Evolutionary conservation across 2,329 filamentous ascomycete genomes (phyloP).

Genomic region (Trichocomaceae sp.): DNA sequence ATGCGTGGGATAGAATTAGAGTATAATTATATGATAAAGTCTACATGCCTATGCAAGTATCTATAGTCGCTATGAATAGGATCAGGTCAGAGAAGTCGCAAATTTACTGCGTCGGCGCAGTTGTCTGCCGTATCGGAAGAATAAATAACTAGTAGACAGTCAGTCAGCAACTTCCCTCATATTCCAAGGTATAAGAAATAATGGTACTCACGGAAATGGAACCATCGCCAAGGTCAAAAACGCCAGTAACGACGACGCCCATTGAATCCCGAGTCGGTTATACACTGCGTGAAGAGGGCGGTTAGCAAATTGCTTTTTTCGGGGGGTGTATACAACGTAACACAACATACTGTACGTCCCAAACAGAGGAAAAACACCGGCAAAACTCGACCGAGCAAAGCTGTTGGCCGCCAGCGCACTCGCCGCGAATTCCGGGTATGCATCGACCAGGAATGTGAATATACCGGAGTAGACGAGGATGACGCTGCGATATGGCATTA

Average conservation of each 20-base stretch:
- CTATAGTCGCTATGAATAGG: not conserved
- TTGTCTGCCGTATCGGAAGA: slow-evolving; percentile 38
- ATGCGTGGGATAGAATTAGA: not conserved
- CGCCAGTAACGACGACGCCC: slow-evolving; percentile 40
- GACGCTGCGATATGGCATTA: slow-evolving; percentile 45
- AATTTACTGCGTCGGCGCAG: slow-evolving; percentile 39
- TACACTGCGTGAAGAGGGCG: slow-evolving; percentile 33
- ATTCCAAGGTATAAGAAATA: not conserved
- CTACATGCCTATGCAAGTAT: not conserved
- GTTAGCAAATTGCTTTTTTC: not conserved
- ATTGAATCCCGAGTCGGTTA: slow-evolving; percentile 40
- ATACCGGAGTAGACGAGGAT: slow-evolving; percentile 75
- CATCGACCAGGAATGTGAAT: slow-evolving; percentile 78
- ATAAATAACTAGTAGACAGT: slow-evolving; percentile 34
- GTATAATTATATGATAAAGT: not conserved
- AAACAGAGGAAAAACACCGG: slow-evolving; percentile 70
- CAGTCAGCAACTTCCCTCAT: not conserved
- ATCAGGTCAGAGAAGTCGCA: slow-evolving; percentile 25
- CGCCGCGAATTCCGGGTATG: slow-evolving; percentile 42
- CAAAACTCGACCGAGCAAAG: slow-evolving; percentile 71
- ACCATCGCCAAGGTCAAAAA: slow-evolving; percentile 40
- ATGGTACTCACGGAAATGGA: slow-evolving; percentile 37
- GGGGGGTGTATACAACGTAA: not conserved
- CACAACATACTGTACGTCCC: slow-evolving; percentile 46
- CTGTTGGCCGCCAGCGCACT: slow-evolving; percentile 75